Percentiles rank a stretch among this genome's conserved stretches.
Conservation (phyloP, 2,329 filamentous ascomycete genomes). For the Byssochlamys sp. region DNA sequence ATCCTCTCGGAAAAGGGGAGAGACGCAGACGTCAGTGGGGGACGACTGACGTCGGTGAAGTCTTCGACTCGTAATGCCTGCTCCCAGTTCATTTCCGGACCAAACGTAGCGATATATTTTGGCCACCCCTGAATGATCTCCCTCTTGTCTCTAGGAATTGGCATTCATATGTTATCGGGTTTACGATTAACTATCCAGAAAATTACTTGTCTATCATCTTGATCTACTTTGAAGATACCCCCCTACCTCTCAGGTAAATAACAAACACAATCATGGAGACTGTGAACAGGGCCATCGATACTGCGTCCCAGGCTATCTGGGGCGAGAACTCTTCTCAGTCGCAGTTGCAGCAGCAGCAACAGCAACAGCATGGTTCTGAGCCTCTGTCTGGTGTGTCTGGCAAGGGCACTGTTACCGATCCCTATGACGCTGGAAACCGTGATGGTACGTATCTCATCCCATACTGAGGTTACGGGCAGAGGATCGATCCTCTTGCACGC, state of each 20-base stretch:
- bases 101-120: background rate
- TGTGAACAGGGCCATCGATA: conserved; percentile 45
- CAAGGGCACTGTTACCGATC: conserved; percentile 57
- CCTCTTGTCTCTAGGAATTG: background rate
- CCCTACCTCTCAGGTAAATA: background rate
- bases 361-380: conserved; percentile 43
- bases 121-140: background rate
- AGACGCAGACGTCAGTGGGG: background rate
- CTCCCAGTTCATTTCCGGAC: conserved; percentile 7
- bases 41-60: background rate
- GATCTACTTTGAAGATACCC: background rate
- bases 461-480: background rate
- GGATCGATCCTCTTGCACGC: background rate
- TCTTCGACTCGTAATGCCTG: background rate
- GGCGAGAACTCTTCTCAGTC: conserved; percentile 23
- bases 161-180: background rate
- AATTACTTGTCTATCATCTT: background rate
- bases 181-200: background rate
- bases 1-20: background rate
- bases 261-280: conserved; percentile 47
- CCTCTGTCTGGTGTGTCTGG: conserved; percentile 64
- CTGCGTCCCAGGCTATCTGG: conserved; percentile 43
- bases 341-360: conserved; percentile 15
- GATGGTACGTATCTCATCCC: conserved; percentile 36
- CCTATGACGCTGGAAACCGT: conserved; percentile 71